Evolutionary conservation across 805 yeast species (phyloP), one percentile per base, ranked within the genome.

Genomic region (Wickerhamomyces tratensis): DNA sequence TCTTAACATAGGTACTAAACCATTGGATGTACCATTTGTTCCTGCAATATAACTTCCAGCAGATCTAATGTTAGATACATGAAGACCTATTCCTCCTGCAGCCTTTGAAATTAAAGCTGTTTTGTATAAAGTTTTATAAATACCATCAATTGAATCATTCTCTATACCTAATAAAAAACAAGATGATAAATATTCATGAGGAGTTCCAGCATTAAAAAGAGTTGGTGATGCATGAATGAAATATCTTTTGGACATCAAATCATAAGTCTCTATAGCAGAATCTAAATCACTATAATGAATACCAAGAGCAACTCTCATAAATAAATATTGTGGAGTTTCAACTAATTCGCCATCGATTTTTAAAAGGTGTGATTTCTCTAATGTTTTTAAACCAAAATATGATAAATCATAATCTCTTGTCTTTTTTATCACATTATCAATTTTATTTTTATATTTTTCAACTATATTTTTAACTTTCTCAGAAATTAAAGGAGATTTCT

Each of bases 191-290:
- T 77, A 86, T 27, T 93, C 84, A 44, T 75, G 69, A 34, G 88
- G 82, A 27, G 96, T 86, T 40, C 96, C 98, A 2, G 97, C 86
- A 55, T 89, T 89, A 72, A 85, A 91, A 46, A 91, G 68, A 2
- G 98, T 91, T 10, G 98, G 98, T 7, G 96, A 86, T 5, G 95
- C 96, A 59, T 91, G 98, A 39, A 89, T 86, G 67, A 91, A 87
- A 59, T 79, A 85, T 61, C 83, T 84, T 54, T 71, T 68, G 5
- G 96, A 86, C 96, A 91, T 89, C 54, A 83, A 65, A 50, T 84
- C 74, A 63, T 89, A 91, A 11, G 97, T 87, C 62, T 89, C 95
- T 11, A 80, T 54, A 5, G 77, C 95, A 14, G 69, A 67, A 36
- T 72, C 73, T 25, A 86, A 63, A 57, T 85, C 75, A 38, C 65